Evolutionary conservation across 2,329 filamentous ascomycete species (phyloP), one percentile per base, ranked within the genome.

Genomic region (Aureobasidium pullulans): DNA sequence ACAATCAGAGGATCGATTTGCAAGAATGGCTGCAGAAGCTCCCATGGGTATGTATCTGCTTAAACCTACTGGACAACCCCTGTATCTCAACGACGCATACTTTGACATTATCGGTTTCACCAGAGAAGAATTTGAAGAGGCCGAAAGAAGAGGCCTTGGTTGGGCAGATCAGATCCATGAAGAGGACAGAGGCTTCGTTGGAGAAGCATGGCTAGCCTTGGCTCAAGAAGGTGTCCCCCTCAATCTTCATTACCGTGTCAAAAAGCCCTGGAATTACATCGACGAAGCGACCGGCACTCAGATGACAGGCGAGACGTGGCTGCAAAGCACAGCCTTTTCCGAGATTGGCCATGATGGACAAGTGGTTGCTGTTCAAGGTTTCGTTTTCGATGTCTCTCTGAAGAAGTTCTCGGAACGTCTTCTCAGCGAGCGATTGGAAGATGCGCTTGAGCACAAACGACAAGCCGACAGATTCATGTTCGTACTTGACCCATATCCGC

Each of bases 51-150:
- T 77, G 60, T 76, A 66, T 50, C 42, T 67, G 29, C 66, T 72
- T 32, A 67, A 70, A 23, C 58, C 66, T 6, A 53, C 64, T 16
- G 74, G 75, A 4, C 62, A 63, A 10, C 71, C 71, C 9, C 65
- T 71, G 0, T 75, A 76, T 60, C 67, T 72, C 13, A 77, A 77
- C 44, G 68, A 76, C 44, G 66, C 69, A 6, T 77, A 73, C 67
- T 69, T 67, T 43, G 68, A 72, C 0, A 68, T 75, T 46, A 68
- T 74, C 6, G 66, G 65, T 2, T 62, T 64, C 9, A 65, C 66
- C n/a, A 56, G 64, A 31, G 65, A 65, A 42, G 57, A 66, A 10
- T 64, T 59, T 32, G 52, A 61, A 6, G 57, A 61, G 15, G 46
- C 56, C 9, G 43, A 60, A 40, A 19, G 44, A 15, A 23, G 50